phyloP scores from a whole-genome alignment of 2,329 filamentous ascomycete genomes.

The Ceratocystis ficicola region DNA sequence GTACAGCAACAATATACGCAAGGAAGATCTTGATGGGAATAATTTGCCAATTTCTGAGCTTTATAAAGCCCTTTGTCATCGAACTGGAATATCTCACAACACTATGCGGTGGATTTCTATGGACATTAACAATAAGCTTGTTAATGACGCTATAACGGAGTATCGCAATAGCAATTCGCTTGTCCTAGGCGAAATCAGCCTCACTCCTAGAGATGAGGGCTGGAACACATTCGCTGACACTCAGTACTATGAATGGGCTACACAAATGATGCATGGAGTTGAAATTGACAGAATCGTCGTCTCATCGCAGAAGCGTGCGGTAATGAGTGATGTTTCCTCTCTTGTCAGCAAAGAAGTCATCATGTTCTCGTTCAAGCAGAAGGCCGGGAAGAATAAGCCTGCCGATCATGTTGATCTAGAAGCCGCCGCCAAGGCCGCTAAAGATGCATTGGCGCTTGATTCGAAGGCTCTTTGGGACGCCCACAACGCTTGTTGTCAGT shows the following conservation, averaged over 20 bases:
- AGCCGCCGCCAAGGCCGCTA: too few relatives aligned
- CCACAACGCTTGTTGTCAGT: too few relatives aligned
- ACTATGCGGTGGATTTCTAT: background rate
- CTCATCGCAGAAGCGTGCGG: background rate
- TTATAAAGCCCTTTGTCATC: background rate
- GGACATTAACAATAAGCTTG: background rate
- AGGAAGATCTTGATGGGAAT: background rate
- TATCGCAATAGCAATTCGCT: background rate
- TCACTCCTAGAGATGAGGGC: background rate
- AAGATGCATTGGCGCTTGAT: too few relatives aligned
- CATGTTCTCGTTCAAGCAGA: too few relatives aligned
- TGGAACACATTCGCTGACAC: background rate
- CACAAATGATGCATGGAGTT: background rate
- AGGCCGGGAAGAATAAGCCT: too few relatives aligned
- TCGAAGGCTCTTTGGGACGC: too few relatives aligned
- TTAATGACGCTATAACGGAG: background rate
- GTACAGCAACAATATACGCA: background rate
- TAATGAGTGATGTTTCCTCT: too few relatives aligned
- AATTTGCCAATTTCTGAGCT: background rate
- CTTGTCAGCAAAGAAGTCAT: too few relatives aligned
- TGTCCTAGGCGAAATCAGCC: background rate
- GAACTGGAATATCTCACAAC: too few relatives aligned
- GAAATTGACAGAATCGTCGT: background rate
- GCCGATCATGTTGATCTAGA: too few relatives aligned
- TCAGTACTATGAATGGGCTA: background rate